These are phyloP conservation scores for Phoma sp. DNA, from an alignment of 2,329 filamentous ascomycete species.

Conservation along the genomic window DNA sequence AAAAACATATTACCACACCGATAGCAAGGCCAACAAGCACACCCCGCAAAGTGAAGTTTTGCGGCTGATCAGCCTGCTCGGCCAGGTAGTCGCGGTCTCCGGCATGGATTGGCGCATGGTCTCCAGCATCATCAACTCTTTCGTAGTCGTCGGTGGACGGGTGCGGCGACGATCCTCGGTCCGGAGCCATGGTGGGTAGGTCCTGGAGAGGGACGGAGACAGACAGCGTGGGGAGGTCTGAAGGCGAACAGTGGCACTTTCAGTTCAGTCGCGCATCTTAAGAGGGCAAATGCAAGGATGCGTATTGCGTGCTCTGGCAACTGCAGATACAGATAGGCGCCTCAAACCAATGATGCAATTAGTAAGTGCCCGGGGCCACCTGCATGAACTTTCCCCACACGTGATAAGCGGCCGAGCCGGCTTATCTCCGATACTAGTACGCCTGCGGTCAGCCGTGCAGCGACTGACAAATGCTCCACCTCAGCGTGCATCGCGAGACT, in stretches of 20 bases:
- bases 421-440: constrained; percentile 41
- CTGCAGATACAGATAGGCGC: constrained; percentile 14
- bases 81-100: constrained; percentile 35
- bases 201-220: constrained; percentile 28
- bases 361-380: not conserved
- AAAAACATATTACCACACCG: constrained; percentile 90
- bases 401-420: constrained; percentile 24
- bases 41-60: constrained; percentile 84
- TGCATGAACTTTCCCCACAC: constrained; percentile 8
- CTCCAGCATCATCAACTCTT: constrained; percentile 28
- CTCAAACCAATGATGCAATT: constrained; percentile 28
- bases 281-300: constrained; percentile 4
- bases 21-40: constrained; percentile 80
- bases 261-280: constrained; percentile 18
- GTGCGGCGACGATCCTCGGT: constrained; percentile 36
- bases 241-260: not conserved
- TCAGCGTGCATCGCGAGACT: constrained; percentile 25
- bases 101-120: constrained; percentile 21
- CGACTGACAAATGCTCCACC: constrained; percentile 22
- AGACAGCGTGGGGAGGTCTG: constrained; percentile 23
- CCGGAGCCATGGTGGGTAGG: constrained; percentile 41
- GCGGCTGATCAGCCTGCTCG: constrained; percentile 51
- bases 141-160: constrained; percentile 26
- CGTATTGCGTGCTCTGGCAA: constrained; percentile 27
- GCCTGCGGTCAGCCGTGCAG: no score